Evolutionary conservation across 1,284 basidiomycete genomes (phyloP).

Genomic region (Ustilago shanxiensis): DNA sequence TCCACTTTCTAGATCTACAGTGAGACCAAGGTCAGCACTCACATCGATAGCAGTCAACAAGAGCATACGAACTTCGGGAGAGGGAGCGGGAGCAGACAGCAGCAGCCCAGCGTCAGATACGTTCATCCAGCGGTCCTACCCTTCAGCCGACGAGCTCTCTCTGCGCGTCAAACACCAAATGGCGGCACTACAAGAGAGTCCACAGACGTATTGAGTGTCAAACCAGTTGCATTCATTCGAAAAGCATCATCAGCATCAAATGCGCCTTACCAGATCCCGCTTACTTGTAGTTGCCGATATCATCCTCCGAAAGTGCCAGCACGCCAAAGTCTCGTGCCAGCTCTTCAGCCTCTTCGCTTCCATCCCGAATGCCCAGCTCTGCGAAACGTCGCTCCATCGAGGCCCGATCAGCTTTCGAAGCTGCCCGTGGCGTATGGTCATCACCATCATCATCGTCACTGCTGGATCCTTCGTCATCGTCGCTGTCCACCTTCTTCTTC

Average conservation of each 20-base stretch:
- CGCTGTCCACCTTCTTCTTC: background rate
- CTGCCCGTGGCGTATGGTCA: background rate
- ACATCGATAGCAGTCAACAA: constrained; percentile 30
- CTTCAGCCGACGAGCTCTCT: constrained; percentile 30
- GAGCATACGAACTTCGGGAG: background rate
- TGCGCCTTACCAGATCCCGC: background rate
- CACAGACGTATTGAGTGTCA: constrained; percentile 26
- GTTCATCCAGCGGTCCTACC: constrained; percentile 18
- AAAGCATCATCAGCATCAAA: background rate
- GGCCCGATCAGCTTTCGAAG: constrained; percentile 10
- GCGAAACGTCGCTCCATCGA: constrained; percentile 40
- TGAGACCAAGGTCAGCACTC: constrained; percentile 19
- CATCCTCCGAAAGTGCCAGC: constrained; percentile 30
- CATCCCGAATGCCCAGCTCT: constrained; percentile 27
- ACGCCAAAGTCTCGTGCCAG: constrained; percentile 39
- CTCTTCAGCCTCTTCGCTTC: constrained; percentile 28
- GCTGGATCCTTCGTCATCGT: background rate
- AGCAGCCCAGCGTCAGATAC: constrained; percentile 21
- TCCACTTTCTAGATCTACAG: constrained; percentile 25
- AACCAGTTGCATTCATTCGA: constrained; percentile 1
- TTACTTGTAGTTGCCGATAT: constrained; percentile 18
- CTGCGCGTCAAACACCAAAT: constrained; percentile 41
- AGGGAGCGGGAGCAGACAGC: background rate
- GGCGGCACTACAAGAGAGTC: constrained; percentile 37
- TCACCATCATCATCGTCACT: constrained; percentile 14